These are phyloP conservation scores for Tephrocybe sp. DNA, from an alignment of 768 basidiomycete genomes.

Conservation along the genomic window DNA sequence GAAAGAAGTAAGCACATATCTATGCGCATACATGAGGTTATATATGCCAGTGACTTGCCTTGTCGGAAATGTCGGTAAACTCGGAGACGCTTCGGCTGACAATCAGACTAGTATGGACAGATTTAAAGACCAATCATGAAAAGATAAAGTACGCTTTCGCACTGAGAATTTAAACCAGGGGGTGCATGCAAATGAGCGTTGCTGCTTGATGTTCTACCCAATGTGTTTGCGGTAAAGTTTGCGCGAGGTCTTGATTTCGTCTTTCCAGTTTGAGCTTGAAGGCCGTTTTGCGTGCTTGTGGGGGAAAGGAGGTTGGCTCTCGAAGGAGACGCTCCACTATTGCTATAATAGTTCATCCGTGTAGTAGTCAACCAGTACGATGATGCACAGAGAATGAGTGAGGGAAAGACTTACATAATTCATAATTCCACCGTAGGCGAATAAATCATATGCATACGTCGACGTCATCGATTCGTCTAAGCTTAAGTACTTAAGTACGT, in stretches of 20 bases:
- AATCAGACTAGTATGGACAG: slow-evolving; percentile 32
- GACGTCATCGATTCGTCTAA: too few species aligned
- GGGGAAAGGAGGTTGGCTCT: slow-evolving; percentile 51
- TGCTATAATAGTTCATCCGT: slow-evolving; percentile 41
- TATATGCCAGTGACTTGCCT: slow-evolving; percentile 33
- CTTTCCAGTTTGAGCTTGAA: too few species aligned
- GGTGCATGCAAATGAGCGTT: slow-evolving; percentile 39
- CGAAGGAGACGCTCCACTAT: slow-evolving; percentile 44
- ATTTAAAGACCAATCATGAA: slow-evolving; percentile 40
- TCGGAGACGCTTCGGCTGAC: slow-evolving; percentile 26
- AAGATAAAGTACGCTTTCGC: not conserved
- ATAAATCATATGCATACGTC: too few species aligned
- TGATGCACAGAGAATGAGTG: slow-evolving; percentile 24
- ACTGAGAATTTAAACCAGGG: slow-evolving; percentile 2
- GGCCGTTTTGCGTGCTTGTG: slow-evolving; percentile 20
- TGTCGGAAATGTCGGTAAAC: slow-evolving; percentile 56
- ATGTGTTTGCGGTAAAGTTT: slow-evolving; percentile 40
- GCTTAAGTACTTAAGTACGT: too few species aligned
- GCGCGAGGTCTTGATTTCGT: slow-evolving; percentile 37
- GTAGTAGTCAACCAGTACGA: slow-evolving; percentile 34
- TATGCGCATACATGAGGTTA: slow-evolving; percentile 7
- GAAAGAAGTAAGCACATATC: not conserved
- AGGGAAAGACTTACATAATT: too few species aligned
- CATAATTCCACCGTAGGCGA: too few species aligned
- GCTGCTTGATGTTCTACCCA: slow-evolving; percentile 36